Conservation (phyloP, 2,329 filamentous ascomycete genomes). For the Zasmidium cellare region DNA sequence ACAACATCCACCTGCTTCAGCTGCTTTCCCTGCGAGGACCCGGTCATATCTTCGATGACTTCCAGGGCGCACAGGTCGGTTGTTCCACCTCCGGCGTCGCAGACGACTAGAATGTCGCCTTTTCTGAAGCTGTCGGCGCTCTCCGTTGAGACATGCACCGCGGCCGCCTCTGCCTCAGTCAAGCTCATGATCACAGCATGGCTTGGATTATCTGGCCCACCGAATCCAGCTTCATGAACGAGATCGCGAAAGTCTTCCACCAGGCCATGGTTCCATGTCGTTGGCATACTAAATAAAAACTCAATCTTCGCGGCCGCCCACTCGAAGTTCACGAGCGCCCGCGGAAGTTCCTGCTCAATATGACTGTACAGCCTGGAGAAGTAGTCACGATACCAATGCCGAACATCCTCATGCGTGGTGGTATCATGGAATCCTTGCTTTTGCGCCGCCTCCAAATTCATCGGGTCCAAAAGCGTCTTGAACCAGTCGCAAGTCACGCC, state of each 20-base stretch:
- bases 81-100: conserved; percentile 54
- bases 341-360: conserved; percentile 8
- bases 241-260: conserved; percentile 31
- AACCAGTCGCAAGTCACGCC: conserved; percentile 10
- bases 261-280: conserved; percentile 58
- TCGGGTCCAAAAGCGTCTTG: conserved; percentile 9
- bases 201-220: conserved; percentile 18
- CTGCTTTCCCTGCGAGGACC: background rate
- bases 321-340: conserved; percentile 28
- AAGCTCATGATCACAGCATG: conserved; percentile 40
- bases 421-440: background rate
- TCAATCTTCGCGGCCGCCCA: conserved; percentile 51
- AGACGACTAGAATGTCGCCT: conserved; percentile 50
- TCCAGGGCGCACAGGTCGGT: conserved; percentile 42
- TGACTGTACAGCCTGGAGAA: conserved; percentile 13
- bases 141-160: conserved; percentile 45
- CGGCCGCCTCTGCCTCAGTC: conserved; percentile 56
- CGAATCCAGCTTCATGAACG: conserved; percentile 53
- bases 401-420: conserved; percentile 9
- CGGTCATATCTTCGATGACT: conserved; percentile 21
- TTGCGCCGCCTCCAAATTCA: conserved; percentile 12
- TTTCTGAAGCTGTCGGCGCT: conserved; percentile 21
- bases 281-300: conserved; percentile 60
- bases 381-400: conserved; percentile 17
- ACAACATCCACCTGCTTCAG: conserved; percentile 12